Evolutionary conservation across 192 early-diverging fungal species (phyloP), one percentile per base, ranked within the genome.

Genomic region (Podila verticillata): DNA sequence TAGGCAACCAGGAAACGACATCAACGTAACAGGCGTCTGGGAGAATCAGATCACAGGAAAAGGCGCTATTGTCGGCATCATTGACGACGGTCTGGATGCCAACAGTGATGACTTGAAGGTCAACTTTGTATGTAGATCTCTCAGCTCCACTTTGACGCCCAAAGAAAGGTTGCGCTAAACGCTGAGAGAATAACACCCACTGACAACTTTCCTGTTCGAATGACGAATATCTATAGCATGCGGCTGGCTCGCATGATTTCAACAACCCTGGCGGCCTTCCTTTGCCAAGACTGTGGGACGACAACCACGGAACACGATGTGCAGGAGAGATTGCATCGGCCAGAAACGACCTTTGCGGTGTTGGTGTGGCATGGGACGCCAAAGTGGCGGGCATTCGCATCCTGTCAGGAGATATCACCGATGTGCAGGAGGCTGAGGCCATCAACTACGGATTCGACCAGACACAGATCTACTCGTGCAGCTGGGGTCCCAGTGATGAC

Each of bases 21-120:
- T 99, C 48, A 99, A 99, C 84, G 89, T 98, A 20, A 94, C 97
- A 17, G 93, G 88, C 26, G 93, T 98, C 28, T 99, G 98, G 98
- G 77, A 84, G 30, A 31, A 68, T 90, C 88, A 92, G 34, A 91
- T 97, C 59, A 97, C 95, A 24, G 98, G 98, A 31, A 86, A 94
- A 30, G 91, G 91, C 36, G 90, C 95, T 0, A 91, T 92, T 6
- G 98, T 98, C 5, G 95, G 92, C 20, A 93, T 99, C 61, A 89
- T 99, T 36, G 98, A 99, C 74, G 98, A 99, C 80, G 98, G 98
- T 2, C 82, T 99, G 56, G 97, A 99, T 79, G 92, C 92, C 63
- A 86, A 88, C 5, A 90, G 89, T 75, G 87, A 93, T 20, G 98
- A 99, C 73, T 78, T 99, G 47, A 83, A 87, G 47, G 90, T 86